Evolutionary conservation across 352 stramenopile genomes (phyloP), one percentile per base, ranked within the genome.

Genomic region (Phytopythium chamaehyphon): DNA sequence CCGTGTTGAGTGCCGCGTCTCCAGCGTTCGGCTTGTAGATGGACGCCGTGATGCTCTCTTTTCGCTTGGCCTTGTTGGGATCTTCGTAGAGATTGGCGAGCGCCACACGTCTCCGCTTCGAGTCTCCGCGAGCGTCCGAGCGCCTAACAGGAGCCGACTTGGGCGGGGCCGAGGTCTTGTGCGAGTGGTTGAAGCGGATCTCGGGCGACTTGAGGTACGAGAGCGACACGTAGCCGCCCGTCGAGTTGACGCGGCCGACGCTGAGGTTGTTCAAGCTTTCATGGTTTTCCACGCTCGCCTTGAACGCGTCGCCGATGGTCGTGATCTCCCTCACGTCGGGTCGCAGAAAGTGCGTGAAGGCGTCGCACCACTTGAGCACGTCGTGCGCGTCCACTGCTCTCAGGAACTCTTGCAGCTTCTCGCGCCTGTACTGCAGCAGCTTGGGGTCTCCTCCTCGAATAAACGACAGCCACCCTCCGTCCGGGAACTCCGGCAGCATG

Each of bases 201-300:
- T 90, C 71, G 10, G 77, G 80, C 46, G 80, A 90, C 50, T 80
- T 75, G 40, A 90, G 61, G 46, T 79, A 69, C 48, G 80, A 90
- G 19, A 90, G 64, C 33, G 80, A 90, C 26, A 90, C 75, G 58
- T 90, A 90, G 6, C 80, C 73, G n/a, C 69, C 76, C 5, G 55
- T 66, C 10, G 74, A 62, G 40, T 73, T 77, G 48, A 73, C 62
- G 18, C 61, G 65, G 14, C 57, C 54, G 23, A 67, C 62, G 23
- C 43, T 62, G 15, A 49, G 21, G 31, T 57, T 64, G 35, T 44
- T 66, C 33, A 66, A 62, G 26, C 49, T 62, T 23, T 56, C 18
- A 50, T 64, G 8, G 22, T 22, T 39, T 44, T 74, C 57, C 21
- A 61, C 52, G 28, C 33, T 31, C 35, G 43, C 12, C 39, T 54